Evolutionary conservation across 345 rosid genomes (phyloP), one percentile per base, ranked within the genome.

Genomic region (Physaria fendleri): DNA sequence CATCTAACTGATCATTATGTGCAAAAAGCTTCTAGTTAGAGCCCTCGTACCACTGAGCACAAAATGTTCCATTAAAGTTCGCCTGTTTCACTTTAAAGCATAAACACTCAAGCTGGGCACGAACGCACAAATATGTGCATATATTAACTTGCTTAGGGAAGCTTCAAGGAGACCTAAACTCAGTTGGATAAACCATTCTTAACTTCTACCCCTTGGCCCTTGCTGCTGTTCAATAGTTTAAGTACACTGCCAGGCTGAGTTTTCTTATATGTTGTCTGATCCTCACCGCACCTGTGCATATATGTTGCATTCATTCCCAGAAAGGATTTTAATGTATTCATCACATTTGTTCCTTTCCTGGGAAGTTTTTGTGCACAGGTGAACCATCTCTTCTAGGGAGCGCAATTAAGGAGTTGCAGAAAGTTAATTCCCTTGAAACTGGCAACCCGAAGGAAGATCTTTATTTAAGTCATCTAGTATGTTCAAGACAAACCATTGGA

Each of bases 331-430:
- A 28, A 43, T 6, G 29, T 44, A 29, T 58, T 57, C 47, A 33
- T 32, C 15, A 25, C 41, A 40, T 63, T 24, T 48, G 30, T 48
- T 49, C 63, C 64, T 69, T 47, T 59, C 22, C 40, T 16, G 68
- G 75, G 76, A 81, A 93, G 99, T 93, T 85, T 79, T 76, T 77
- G 54, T 73, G 55, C 65, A 88, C 97, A 74, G 83, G 75, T 50
- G 95, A 81, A 68, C 79, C 79, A 42, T 55, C 61, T 55, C 87
- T 93, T 59, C 75, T 93, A 42, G 86, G 83, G 30, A 75, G 69
- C 34, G 78, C 88, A 38, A 74, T 73, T 70, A 63, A 51, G 54
- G 81, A 80, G 82, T 73, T 93, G 66, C 82, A 81, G 62, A 80
- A 77, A 73, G 73, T 77, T 71, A 30, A 75, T 30, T 55, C 70